Evolutionary conservation across 2,329 filamentous ascomycete genomes (phyloP), one percentile per base, ranked within the genome.

Genomic region (Xylaria sp.): DNA sequence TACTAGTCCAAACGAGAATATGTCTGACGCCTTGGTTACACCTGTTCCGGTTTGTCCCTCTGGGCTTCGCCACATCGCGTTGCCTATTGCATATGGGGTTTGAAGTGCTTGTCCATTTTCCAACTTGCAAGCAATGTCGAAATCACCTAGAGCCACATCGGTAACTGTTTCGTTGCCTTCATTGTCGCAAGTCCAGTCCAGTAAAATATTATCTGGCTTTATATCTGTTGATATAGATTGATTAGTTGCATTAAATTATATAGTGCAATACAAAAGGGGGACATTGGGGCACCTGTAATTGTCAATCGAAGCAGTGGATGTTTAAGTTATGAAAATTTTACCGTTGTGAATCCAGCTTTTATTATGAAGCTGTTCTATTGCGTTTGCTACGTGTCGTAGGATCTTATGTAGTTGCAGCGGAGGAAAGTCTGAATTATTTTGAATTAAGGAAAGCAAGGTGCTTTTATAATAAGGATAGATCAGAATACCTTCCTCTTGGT

Each of bases 61-160:
- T 63, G 76, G 79, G 73, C 79, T 81, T 73, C 78, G 77, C 79
- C 78, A 81, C 77, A 81, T 81, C 21, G 68, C 75, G 69, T 81
- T 81, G 14, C 78, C 79, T 71, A 81, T 72, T 65, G 74, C 74
- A 72, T 76, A 65, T 64, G 69, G 73, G 5, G 73, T 76, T 19
- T 73, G 65, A 68, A 70, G 70, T 61, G 70, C 58, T 57, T 74
- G 67, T 72, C 73, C 74, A 47, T 68, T 65, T 69, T 79, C 69
- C n/a, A 71, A 69, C 70, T 80, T 77, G 64, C 71, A 78, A 71
- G 76, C 74, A 61, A 79, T 71, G 67, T 81, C 78, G 58, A 81
- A 80, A 72, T 82, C 77, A 39, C 79, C 79, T 34, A 81, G 72
- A 30, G 70, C 75, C 24, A 75, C 78, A 65, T 77, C 68, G 42